Base-by-base conservation (phyloP, 1,284 basidiomycete species). In the Trichosporon sp. region DNA sequence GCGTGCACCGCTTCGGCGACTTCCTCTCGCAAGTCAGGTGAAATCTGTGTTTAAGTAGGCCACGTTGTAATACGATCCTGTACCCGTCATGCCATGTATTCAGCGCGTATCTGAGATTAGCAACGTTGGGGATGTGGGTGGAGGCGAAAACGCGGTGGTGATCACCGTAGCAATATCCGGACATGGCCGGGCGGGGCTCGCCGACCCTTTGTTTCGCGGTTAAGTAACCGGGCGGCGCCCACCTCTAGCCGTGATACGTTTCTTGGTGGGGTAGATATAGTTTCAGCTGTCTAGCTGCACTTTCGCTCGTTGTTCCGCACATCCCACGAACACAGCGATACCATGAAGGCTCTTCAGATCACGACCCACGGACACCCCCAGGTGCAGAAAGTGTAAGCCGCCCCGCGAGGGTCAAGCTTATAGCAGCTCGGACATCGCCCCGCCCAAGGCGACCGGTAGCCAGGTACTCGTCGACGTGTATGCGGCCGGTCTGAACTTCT, bases 391-490 rank as follows among this genome's bases (percentile, higher is more conserved):
- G 83, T 92, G 84, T 85, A 40, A 74, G 82, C 73, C 6, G 21
- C 1, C 38, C 12, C n/a, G 7, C 7, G n/a, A 11, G 1, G 16
- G 16, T 2, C 4, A 26, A 1, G 37, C 71, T 70, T 66, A 73
- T 46, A 4, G 38, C 69, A 65, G 56, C 69, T 56, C 66, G 38
- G 85, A 92, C 75, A 89, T 88, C 11, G 88, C 90, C 3, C 35
- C 90, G 88, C 78, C 94, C 89, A 11, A 77, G 68, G 81, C 87
- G 1, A 85, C 81, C 48, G 81, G 85, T 26, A 86, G 87, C 56
- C 87, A 94, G 71, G 88, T 97, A 35, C 80, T 96, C 31, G 88
- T 96, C 19, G 93, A 96, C 74, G 89, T 97, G 3, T 90, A 93
- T 74, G 75, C 78, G 12, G 75, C 79, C 6, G 80, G 78, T 14